A percentile compares a stretch with the other conserved stretches of the same genome.
phyloP scores from a whole-genome alignment of 371 early-diverging fungal species.

The Mucor ambiguus region DNA sequence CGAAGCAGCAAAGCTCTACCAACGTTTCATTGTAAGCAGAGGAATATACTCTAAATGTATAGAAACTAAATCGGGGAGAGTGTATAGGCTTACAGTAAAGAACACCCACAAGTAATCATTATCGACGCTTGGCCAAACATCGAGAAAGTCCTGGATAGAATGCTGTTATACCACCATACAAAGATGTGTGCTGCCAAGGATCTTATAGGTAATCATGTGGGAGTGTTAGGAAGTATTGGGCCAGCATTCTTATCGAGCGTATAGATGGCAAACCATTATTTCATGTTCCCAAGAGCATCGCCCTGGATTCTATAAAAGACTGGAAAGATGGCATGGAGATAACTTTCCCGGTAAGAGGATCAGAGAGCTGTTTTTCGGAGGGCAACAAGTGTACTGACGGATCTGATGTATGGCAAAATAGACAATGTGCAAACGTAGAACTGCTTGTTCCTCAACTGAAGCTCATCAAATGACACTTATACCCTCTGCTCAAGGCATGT shows the following conservation, averaged over 20 bases:
- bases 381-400: not conserved
- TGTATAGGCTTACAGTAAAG: slow-evolving; percentile 30
- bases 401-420: slow-evolving; percentile 7
- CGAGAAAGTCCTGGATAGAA: slow-evolving; percentile 40
- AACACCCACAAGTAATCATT: slow-evolving; percentile 35
- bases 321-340: slow-evolving; percentile 22
- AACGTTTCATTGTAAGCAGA: slow-evolving; percentile 35
- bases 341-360: slow-evolving; percentile 33
- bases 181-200: slow-evolving; percentile 13
- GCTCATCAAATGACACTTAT: slow-evolving; percentile 52
- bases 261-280: slow-evolving; percentile 27
- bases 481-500: slow-evolving; percentile 29
- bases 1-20: slow-evolving; percentile 28
- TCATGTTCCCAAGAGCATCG: slow-evolving; percentile 30
- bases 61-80: not conserved
- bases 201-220: slow-evolving; percentile 11
- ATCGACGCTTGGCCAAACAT: slow-evolving; percentile 47
- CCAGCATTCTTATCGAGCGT: too few relatives aligned
- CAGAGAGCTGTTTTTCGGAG: too few relatives aligned
- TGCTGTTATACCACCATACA: slow-evolving; percentile 28
- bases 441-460: slow-evolving; percentile 47
- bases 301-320: slow-evolving; percentile 21
- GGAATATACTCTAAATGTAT: not conserved
- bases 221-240: too few relatives aligned
- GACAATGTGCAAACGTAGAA: slow-evolving; percentile 47